Conservation (phyloP, 2,329 filamentous ascomycete genomes). For the Bipolaris sorokiniana region DNA sequence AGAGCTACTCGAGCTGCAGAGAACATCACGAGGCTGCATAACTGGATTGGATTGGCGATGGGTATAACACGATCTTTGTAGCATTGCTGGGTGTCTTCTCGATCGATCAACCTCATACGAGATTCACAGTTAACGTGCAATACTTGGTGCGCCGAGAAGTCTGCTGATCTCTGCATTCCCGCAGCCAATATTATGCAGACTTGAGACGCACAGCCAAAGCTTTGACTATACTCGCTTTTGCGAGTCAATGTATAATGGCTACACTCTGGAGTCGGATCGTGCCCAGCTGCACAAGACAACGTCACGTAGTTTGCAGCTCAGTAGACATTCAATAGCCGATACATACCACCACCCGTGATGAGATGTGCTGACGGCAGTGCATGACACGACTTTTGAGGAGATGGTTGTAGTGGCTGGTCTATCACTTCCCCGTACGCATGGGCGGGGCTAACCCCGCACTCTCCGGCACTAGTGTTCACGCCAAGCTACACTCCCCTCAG, state of each 20-base stretch:
- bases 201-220: background rate
- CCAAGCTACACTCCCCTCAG: constrained; percentile 29
- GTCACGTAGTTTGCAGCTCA: background rate
- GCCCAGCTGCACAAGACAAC: background rate
- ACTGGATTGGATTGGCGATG: background rate
- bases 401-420: constrained; percentile 9
- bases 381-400: background rate
- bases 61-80: background rate
- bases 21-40: background rate
- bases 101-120: background rate
- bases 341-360: background rate
- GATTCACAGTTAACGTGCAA: constrained; percentile 1
- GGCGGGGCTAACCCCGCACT: constrained; percentile 31
- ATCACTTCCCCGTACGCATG: constrained; percentile 8
- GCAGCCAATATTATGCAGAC: constrained; percentile 2
- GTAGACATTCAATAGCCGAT: background rate
- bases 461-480: constrained; percentile 26
- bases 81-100: background rate
- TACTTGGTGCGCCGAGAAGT: background rate
- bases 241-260: background rate
- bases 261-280: background rate
- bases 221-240: background rate
- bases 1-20: background rate
- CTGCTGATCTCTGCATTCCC: background rate
- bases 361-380: background rate